A percentile compares a stretch with the other conserved stretches of the same genome.
Conservation (phyloP, 805 yeast genomes). For the Barnettozyma vustinii region DNA sequence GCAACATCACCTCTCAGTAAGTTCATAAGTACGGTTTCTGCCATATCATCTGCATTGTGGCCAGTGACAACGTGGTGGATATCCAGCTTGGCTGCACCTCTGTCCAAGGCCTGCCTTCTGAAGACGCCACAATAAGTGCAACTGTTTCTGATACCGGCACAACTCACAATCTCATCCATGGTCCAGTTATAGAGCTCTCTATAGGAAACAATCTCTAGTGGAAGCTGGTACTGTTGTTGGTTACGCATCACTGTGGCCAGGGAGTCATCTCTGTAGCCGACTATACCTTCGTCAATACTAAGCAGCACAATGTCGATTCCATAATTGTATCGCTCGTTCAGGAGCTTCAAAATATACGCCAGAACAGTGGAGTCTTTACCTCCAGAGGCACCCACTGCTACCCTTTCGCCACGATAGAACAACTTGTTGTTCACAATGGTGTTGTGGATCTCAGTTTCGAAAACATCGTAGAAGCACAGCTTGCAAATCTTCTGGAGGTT, state of each 20-base stretch:
- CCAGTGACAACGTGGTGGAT: slow-evolving; percentile 94
- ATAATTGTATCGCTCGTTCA: slow-evolving; percentile 84
- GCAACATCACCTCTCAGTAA: slow-evolving; percentile 94
- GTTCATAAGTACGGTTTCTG: slow-evolving; percentile 96
- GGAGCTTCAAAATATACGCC: slow-evolving; percentile 78
- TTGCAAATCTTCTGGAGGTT: slow-evolving; percentile 87
- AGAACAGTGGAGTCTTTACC: slow-evolving; percentile 97
- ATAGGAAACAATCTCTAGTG: slow-evolving; percentile 76
- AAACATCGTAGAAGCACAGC: slow-evolving; percentile 81
- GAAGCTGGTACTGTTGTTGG: slow-evolving; percentile 77
- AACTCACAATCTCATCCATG: slow-evolving; percentile 95
- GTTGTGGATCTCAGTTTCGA: slow-evolving; percentile 93
- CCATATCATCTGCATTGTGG: slow-evolving; percentile 99
- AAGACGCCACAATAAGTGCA: slow-evolving; percentile 98
- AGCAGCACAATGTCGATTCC: slow-evolving; percentile 80
- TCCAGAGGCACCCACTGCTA: slow-evolving; percentile 98
- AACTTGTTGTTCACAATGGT: slow-evolving; percentile 69
- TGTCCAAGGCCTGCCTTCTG: slow-evolving; percentile 91
- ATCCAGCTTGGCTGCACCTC: slow-evolving; percentile 86
- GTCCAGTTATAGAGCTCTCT: slow-evolving; percentile 93
- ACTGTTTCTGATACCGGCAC: slow-evolving; percentile 89
- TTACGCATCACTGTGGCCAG: slow-evolving; percentile 94
- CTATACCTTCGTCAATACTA: slow-evolving; percentile 94
- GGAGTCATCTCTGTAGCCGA: slow-evolving; percentile 95
- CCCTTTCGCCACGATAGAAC: slow-evolving; percentile 75